Base-by-base conservation (phyloP, 306 rosid genomes). In the Vachellia pachyceras region DNA sequence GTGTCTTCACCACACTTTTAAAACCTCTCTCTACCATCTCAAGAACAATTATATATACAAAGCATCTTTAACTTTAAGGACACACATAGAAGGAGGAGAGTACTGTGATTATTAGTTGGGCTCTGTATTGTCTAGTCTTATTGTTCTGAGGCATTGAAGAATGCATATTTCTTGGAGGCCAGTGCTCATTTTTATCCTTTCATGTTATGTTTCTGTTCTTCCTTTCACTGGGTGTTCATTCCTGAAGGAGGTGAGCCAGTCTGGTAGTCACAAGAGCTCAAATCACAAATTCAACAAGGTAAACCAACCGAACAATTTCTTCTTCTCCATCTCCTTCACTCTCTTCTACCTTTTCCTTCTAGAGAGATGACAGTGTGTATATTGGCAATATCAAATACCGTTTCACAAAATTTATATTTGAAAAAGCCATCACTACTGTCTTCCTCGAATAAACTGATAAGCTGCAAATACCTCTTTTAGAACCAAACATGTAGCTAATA, bases 161-260 rank as follows among this genome's bases (percentile, higher is more conserved):
- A 94, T 92, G 98, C 83, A 86, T 47, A 80, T 60, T 55, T 78
- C 70, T 73, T 82, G 45, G 78, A 85, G 73, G 75, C 67, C 18
- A 75, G 49, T 85, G 33, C 33, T 73, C 80, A 45, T 89, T 45
- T 42, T 75, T 20, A 42, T 90, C 42, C 64, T 77, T 87, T 79
- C 83, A 49, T 87, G 42, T 77, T 84, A 69, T 87, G 74, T 82
- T 85, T 69, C 78, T 91, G 69, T 84, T 78, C 85, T 89, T 42
- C 90, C 91, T 42, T 89, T 87, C 50, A 89, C 79, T 72, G 39
- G 79, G 57, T 88, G 92, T 82, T 83, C 91, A 58, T 78, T 86
- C 60, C 84, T 80, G 76, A 87, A 82, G 73, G 91, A 88, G 8
- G 66, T 39, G 72, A 78, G 76, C 66, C 88, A 80, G 18, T 83